Evolutionary conservation across 1,284 basidiomycete genomes (phyloP).

Genomic region (Cutaneotrichosporon sp.): DNA sequence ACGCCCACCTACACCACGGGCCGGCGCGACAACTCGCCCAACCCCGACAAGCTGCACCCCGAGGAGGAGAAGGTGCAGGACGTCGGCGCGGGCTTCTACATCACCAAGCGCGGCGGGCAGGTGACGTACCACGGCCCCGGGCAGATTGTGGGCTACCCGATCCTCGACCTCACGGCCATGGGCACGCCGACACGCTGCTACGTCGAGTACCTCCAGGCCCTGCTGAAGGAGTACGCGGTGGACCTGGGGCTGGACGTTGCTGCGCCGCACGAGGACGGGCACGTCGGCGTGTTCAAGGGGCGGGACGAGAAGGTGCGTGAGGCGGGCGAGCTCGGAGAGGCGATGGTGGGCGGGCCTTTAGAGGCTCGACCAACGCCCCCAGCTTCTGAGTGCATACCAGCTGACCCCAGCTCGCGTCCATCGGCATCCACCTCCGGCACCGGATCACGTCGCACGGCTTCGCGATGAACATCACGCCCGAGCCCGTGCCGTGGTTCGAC

Average conservation of each 20-base stretch:
- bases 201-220: constrained; percentile 55
- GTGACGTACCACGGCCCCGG: constrained; percentile 98
- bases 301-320: constrained; percentile 48
- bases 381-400: background rate
- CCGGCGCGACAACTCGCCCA: constrained; percentile 65
- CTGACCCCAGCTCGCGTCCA: constrained; percentile 87
- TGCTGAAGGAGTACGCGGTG: constrained; percentile 47
- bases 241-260: constrained; percentile 37
- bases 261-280: constrained; percentile 54
- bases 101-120: constrained; percentile 84
- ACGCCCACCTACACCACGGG: constrained; percentile 93
- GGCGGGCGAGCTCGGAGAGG: background rate
- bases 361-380: too few relatives aligned
- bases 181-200: constrained; percentile 57
- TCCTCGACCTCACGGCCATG: constrained; percentile 74
- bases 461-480: constrained; percentile 81
- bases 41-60: constrained; percentile 60
- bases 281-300: constrained; percentile 53
- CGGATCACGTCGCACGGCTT: constrained; percentile 94
- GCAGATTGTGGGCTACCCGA: constrained; percentile 93
- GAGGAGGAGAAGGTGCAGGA: constrained; percentile 69
- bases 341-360: too few relatives aligned
- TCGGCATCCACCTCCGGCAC: constrained; percentile 95
- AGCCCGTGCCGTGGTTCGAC: constrained; percentile 81
- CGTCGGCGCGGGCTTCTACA: constrained; percentile 84